phyloP scores from a whole-genome alignment of 352 stramenopile species.

The Pythium graminicola region DNA sequence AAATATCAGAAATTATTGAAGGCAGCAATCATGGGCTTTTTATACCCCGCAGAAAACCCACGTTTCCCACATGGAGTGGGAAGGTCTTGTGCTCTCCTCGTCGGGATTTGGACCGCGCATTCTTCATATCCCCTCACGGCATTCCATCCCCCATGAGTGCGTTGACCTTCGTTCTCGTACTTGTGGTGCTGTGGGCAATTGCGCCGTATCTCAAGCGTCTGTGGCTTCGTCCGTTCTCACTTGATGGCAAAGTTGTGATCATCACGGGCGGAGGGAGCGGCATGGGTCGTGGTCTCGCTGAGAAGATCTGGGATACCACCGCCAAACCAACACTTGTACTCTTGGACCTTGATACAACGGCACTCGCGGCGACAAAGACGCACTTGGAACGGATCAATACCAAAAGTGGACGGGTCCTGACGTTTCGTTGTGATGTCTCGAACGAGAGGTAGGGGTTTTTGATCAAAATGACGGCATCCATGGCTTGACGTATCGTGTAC shows the following conservation, averaged over 20 bases:
- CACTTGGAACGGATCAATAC: slow-evolving; percentile 9
- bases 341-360: slow-evolving; percentile 43
- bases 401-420: neutral
- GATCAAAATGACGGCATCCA: neutral
- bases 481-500: neutral
- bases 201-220: slow-evolving; percentile 49
- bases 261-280: slow-evolving; percentile 58
- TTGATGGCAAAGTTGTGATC: slow-evolving; percentile 51
- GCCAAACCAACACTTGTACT: slow-evolving; percentile 43
- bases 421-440: slow-evolving; percentile 25
- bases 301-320: slow-evolving; percentile 24
- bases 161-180: neutral
- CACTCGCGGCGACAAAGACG: slow-evolving; percentile 24
- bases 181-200: slow-evolving; percentile 8
- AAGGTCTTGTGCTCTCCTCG: too few species aligned
- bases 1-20: too few species aligned
- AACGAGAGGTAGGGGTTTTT: slow-evolving; percentile 4
- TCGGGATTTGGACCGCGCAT: too few species aligned
- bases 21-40: too few species aligned
- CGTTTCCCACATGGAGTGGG: too few species aligned
- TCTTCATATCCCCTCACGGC: too few species aligned
- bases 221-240: slow-evolving; percentile 27
- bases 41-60: too few species aligned
- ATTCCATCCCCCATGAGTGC: too few species aligned
- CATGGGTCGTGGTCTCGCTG: slow-evolving; percentile 40